Evolutionary conservation across 1,284 basidiomycete species (phyloP).

Genomic region (Athelia psychrophila): DNA sequence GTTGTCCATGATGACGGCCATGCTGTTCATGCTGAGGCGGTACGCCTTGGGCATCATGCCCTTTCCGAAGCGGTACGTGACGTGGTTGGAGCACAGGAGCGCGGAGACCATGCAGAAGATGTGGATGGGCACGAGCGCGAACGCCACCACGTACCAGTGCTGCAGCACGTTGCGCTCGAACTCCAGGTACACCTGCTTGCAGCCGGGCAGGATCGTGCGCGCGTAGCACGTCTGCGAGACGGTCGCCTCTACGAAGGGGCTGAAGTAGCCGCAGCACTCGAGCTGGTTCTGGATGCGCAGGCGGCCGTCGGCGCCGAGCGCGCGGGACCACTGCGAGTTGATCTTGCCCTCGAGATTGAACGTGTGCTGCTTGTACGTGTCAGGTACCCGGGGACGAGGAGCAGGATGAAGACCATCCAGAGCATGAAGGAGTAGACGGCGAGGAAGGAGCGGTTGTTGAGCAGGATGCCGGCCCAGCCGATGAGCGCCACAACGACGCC

Average conservation of each 20-base stretch:
- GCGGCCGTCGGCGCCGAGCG: slow-evolving; percentile 49
- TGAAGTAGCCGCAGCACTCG: slow-evolving; percentile 69
- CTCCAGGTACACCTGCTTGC: slow-evolving; percentile 54
- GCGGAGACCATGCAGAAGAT: slow-evolving; percentile 51
- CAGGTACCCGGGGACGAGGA: slow-evolving; percentile 67
- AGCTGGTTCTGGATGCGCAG: slow-evolving; percentile 63
- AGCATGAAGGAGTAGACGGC: slow-evolving; percentile 63
- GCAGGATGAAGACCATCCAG: slow-evolving; percentile 61
- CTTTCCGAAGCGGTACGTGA: slow-evolving; percentile 77
- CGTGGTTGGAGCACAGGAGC: slow-evolving; percentile 67
- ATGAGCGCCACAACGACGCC: slow-evolving; percentile 55
- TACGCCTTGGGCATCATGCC: slow-evolving; percentile 76
- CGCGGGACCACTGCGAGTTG: slow-evolving; percentile 65
- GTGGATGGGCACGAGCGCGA: slow-evolving; percentile 56
- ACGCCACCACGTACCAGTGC: slow-evolving; percentile 56
- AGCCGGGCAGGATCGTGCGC: slow-evolving; percentile 58
- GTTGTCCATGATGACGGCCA: slow-evolving; percentile 73
- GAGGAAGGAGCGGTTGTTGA: slow-evolving; percentile 72
- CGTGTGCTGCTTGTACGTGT: slow-evolving; percentile 62
- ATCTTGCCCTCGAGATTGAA: slow-evolving; percentile 77
- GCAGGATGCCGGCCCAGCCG: slow-evolving; percentile 68
- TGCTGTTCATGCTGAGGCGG: slow-evolving; percentile 56
- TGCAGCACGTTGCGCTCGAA: slow-evolving; percentile 50
- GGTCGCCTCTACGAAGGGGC: slow-evolving; percentile 67
- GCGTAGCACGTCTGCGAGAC: slow-evolving; percentile 63